Conservation (phyloP, 2,329 filamentous ascomycete genomes). For the Hypocrella siamensis region DNA sequence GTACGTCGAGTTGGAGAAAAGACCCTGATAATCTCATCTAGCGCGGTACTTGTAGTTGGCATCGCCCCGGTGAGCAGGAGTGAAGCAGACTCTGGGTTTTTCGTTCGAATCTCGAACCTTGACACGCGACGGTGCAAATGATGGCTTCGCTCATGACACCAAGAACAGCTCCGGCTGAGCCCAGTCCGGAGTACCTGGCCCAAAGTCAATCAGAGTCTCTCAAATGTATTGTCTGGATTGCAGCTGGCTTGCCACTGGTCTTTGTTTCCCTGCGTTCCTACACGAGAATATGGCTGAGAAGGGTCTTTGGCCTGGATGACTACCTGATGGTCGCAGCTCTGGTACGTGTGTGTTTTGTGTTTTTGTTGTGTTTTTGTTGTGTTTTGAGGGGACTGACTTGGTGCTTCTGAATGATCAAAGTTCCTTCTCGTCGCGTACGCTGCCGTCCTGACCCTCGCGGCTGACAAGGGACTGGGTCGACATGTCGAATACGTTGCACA, state of each 20-base stretch:
- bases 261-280: slow-evolving; percentile 3
- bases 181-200: slow-evolving; percentile 9
- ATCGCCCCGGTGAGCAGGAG: too few species aligned
- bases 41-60: too few species aligned
- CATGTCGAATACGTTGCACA: slow-evolving; percentile 2
- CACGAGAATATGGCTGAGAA: slow-evolving; percentile 4
- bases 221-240: slow-evolving; percentile 2
- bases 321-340: slow-evolving; percentile 4
- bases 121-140: background rate
- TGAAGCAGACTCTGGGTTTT: too few species aligned
- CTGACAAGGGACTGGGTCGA: slow-evolving; percentile 4
- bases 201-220: slow-evolving; percentile 2
- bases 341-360: slow-evolving; percentile 1
- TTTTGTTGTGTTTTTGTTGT: background rate
- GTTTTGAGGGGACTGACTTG: background rate
- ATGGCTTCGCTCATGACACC: background rate
- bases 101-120: too few species aligned
- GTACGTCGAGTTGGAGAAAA: too few species aligned
- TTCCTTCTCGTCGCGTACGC: slow-evolving; percentile 2
- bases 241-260: background rate
- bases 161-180: background rate
- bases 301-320: slow-evolving; percentile 3
- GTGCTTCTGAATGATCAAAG: background rate
- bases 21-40: too few species aligned
- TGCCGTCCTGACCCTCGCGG: slow-evolving; percentile 2